phyloP scores from a whole-genome alignment of 2,329 filamentous ascomycete species.

The Colletotrichum theobromicola region DNA sequence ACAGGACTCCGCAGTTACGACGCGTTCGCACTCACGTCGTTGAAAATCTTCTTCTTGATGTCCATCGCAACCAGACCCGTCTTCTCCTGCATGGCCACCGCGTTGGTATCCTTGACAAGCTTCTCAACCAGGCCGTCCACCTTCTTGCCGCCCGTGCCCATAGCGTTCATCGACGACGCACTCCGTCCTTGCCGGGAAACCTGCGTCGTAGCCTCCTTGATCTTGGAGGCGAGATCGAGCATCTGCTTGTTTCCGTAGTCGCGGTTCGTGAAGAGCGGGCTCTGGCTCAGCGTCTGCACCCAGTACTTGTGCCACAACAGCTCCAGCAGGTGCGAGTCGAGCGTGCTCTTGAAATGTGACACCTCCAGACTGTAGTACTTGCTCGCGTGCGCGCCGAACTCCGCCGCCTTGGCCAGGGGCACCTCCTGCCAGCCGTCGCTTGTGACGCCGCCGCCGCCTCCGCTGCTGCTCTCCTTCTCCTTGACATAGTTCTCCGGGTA shows the following conservation, averaged over 20 bases:
- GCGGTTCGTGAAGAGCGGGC: slow-evolving; percentile 87
- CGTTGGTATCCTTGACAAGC: slow-evolving; percentile 63
- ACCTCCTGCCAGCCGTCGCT: slow-evolving; percentile 75
- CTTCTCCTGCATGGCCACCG: slow-evolving; percentile 66
- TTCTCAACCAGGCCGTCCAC: slow-evolving; percentile 61
- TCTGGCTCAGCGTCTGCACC: slow-evolving; percentile 94
- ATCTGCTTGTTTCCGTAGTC: slow-evolving; percentile 95
- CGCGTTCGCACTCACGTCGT: slow-evolving; percentile 36
- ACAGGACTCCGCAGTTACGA: not conserved
- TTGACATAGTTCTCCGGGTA: slow-evolving; percentile 78
- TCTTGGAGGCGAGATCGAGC: slow-evolving; percentile 83
- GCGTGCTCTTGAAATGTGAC: slow-evolving; percentile 90
- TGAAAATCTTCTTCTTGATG: slow-evolving; percentile 69
- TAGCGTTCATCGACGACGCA: slow-evolving; percentile 26
- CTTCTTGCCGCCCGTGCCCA: slow-evolving; percentile 30
- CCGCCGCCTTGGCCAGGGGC: slow-evolving; percentile 90
- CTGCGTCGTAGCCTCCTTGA: slow-evolving; percentile 64
- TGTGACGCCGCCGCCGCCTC: slow-evolving; percentile 42
- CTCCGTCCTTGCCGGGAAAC: slow-evolving; percentile 37
- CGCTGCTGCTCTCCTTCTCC: slow-evolving; percentile 25
- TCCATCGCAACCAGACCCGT: slow-evolving; percentile 67
- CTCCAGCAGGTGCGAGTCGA: slow-evolving; percentile 86
- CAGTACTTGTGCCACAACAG: slow-evolving; percentile 99
- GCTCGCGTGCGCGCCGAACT: slow-evolving; percentile 91
- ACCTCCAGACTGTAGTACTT: slow-evolving; percentile 93